phyloP scores from a whole-genome alignment of 164 flowering plant genomes.

The Stephania yunnanensis region DNA sequence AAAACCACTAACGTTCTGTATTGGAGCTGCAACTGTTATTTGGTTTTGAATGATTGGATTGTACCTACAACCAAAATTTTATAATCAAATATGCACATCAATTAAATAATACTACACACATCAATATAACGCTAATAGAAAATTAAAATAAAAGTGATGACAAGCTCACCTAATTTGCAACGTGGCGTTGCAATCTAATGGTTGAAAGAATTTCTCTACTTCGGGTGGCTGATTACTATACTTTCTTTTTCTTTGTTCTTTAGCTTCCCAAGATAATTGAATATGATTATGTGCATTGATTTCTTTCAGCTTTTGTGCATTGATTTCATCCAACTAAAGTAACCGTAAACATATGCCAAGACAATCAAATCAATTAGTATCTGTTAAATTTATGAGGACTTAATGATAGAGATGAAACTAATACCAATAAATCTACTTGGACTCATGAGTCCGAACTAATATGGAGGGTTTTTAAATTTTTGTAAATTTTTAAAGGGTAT shows the following conservation, averaged over 20 bases:
- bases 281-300: conserved; percentile 14
- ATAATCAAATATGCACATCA: background rate
- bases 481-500: too few species aligned
- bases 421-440: too few species aligned
- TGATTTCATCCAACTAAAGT: too few species aligned
- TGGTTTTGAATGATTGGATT: conserved; percentile 24
- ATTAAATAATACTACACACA: too few species aligned
- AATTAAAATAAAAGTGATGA: background rate
- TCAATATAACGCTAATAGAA: background rate
- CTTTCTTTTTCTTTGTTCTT: conserved; percentile 31
- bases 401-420: too few species aligned
- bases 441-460: too few species aligned
- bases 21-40: conserved; percentile 22
- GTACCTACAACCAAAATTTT: conserved; percentile 28
- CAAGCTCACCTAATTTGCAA: conserved; percentile 54
- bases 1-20: conserved; percentile 40
- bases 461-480: too few species aligned
- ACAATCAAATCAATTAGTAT: too few species aligned
- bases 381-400: too few species aligned
- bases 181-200: conserved; percentile 48
- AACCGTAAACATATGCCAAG: too few species aligned
- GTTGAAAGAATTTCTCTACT: conserved; percentile 53
- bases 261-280: conserved; percentile 46
- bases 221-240: conserved; percentile 41
- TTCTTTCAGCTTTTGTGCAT: conserved; percentile 22